Percentiles rank a stretch among this genome's conserved stretches.
Evolutionary conservation across 2,329 filamentous ascomycete genomes (phyloP).

Genomic region (Stagonosporopsis vannaccii): DNA sequence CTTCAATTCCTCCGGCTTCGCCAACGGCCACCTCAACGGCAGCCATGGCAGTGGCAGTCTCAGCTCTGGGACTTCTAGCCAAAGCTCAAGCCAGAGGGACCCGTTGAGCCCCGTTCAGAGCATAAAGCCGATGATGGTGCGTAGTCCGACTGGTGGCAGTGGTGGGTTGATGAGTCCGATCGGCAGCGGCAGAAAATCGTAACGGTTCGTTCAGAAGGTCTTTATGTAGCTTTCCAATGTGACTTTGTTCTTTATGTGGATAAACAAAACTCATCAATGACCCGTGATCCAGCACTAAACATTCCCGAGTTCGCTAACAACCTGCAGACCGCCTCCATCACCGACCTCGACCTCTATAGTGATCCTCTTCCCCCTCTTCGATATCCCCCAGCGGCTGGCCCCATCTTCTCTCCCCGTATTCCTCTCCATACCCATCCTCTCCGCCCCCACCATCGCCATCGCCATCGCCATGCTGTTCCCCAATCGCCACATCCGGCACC

Average conservation of each 20-base stretch:
- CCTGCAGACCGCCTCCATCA: not conserved
- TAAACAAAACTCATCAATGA: not conserved
- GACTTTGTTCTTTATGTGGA: constrained; percentile 36
- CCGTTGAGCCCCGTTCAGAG: constrained; percentile 49
- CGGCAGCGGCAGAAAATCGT: constrained; percentile 31
- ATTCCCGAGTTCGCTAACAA: not conserved
- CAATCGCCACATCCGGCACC: constrained; percentile 10
- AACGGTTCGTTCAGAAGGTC: constrained; percentile 25
- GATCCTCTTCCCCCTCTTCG: constrained; percentile 7
- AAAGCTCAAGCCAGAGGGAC: constrained; percentile 49
- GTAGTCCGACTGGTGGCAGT: constrained; percentile 42
- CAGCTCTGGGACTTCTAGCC: constrained; percentile 53
- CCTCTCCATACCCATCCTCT: not conserved
- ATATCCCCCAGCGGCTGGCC: not conserved
- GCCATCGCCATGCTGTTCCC: not conserved
- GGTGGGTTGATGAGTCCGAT: constrained; percentile 43
- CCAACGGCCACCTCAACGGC: constrained; percentile 46
- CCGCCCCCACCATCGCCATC: not conserved
- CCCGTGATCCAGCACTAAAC: not conserved
- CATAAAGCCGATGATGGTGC: constrained; percentile 44
- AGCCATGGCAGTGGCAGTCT: constrained; percentile 59
- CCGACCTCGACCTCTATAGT: not conserved
- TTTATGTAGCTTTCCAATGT: constrained; percentile 37
- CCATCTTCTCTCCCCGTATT: not conserved
- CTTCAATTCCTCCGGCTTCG: constrained; percentile 49